Percentiles rank a stretch among this genome's conserved stretches.
Evolutionary conservation across 495 filamentous ascomycete genomes (phyloP).

Genomic region (Penicillium alfredii): DNA sequence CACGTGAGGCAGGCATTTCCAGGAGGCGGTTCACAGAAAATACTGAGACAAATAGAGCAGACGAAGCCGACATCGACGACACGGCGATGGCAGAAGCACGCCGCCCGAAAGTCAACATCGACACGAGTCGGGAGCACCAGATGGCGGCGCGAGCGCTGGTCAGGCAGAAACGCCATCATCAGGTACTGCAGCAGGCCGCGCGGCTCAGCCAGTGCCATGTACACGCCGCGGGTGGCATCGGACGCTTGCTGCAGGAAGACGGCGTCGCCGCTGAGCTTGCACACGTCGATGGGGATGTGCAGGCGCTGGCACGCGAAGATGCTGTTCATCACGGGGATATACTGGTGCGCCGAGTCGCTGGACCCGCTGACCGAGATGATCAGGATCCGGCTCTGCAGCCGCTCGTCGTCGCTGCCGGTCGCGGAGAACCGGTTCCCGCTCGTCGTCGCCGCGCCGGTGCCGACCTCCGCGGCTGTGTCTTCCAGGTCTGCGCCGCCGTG

Average conservation of each 20-base stretch:
- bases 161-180: constrained; percentile 89
- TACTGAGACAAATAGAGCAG: constrained; percentile 92
- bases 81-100: constrained; percentile 90
- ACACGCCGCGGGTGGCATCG: constrained; percentile 84
- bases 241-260: constrained; percentile 94
- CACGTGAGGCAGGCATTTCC: constrained; percentile 82
- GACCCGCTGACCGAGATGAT: constrained; percentile 80
- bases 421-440: constrained; percentile 35
- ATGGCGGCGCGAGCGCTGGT: constrained; percentile 57
- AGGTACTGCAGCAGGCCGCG: constrained; percentile 77
- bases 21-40: constrained; percentile 60
- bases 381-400: constrained; percentile 77
- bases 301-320: constrained; percentile 89
- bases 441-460: constrained; percentile 23
- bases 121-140: constrained; percentile 75
- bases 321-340: constrained; percentile 96
- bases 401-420: constrained; percentile 28
- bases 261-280: constrained; percentile 74
- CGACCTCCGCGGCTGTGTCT: constrained; percentile 22
- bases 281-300: constrained; percentile 82
- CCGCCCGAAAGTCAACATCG: constrained; percentile 90
- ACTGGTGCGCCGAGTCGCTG: constrained; percentile 77
- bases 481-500: constrained; percentile 38
- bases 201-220: constrained; percentile 64
- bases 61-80: constrained; percentile 93